Evolutionary conservation across 2,329 filamentous ascomycete genomes (phyloP).

Genomic region (Cladosporium sp.): DNA sequence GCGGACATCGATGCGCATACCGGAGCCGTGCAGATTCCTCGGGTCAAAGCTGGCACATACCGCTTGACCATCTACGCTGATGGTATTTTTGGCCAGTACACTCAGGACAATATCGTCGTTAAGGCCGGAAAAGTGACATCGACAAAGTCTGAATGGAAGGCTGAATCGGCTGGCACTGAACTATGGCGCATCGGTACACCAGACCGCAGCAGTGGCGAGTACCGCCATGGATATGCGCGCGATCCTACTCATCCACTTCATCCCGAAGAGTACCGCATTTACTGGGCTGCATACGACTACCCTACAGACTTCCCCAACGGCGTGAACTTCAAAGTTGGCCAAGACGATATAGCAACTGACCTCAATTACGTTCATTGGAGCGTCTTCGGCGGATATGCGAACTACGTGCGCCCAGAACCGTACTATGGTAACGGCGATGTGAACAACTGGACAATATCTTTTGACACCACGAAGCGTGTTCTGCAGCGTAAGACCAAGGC

Average conservation of each 20-base stretch:
- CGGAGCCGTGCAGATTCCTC: slow-evolving; percentile 54
- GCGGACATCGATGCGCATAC: slow-evolving; percentile 46
- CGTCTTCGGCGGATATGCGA: slow-evolving; percentile 59
- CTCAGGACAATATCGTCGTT: slow-evolving; percentile 53
- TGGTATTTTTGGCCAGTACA: slow-evolving; percentile 61
- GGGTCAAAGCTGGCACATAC: slow-evolving; percentile 60
- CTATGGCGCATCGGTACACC: slow-evolving; percentile 64
- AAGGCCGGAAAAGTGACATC: slow-evolving; percentile 43
- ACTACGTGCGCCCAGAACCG: slow-evolving; percentile 47
- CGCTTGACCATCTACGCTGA: slow-evolving; percentile 64
- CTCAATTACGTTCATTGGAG: slow-evolving; percentile 68
- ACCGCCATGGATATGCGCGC: slow-evolving; percentile 55
- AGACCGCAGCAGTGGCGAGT: slow-evolving; percentile 63
- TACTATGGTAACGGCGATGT: slow-evolving; percentile 50
- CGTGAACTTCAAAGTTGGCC: slow-evolving; percentile 58
- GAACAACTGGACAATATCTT: slow-evolving; percentile 62
- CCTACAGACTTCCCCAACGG: slow-evolving; percentile 59
- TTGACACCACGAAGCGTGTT: slow-evolving; percentile 48
- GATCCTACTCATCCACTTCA: slow-evolving; percentile 52
- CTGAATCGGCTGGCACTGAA: slow-evolving; percentile 59
- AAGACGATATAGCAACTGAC: slow-evolving; percentile 50
- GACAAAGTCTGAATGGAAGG: slow-evolving; percentile 49
- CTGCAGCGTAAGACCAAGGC: slow-evolving; percentile 47
- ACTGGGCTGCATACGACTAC: slow-evolving; percentile 63
- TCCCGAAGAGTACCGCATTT: slow-evolving; percentile 61